Evolutionary conservation across 164 flowering plant species (phyloP).

Genomic region (Magnolia officinalis): DNA sequence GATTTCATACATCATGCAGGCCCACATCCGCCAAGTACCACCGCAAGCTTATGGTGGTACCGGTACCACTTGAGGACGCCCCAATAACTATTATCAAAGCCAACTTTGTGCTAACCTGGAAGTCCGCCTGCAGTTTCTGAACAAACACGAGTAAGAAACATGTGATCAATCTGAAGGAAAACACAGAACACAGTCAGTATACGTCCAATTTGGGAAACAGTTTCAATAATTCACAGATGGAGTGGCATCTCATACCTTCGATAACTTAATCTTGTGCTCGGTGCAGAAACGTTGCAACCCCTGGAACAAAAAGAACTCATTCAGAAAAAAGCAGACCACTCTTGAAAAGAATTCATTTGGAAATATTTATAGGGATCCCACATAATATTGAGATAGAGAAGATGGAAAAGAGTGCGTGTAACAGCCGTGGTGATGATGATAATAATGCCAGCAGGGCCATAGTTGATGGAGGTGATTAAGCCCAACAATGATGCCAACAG

Average conservation of each 20-base stretch:
- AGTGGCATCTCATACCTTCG: conserved; percentile 56
- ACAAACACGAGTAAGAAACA: conserved; percentile 93
- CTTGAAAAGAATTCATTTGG: too few relatives aligned
- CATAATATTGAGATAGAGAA: neutral
- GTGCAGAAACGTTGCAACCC: conserved; percentile 95
- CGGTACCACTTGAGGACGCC: neutral
- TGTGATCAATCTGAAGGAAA: conserved; percentile 77
- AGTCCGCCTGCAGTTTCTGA: conserved; percentile 99
- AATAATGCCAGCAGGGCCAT: neutral
- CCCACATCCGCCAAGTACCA: neutral
- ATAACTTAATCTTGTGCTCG: conserved; percentile 90
- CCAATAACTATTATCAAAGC: conserved; percentile 2
- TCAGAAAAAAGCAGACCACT: neutral
- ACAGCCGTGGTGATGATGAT: neutral
- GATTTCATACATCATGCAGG: neutral
- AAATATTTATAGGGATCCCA: neutral
- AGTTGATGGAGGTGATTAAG: neutral
- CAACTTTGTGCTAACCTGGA: conserved; percentile 60
- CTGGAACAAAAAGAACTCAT: conserved; percentile 28
- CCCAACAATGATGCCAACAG: neutral
- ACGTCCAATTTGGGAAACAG: conserved; percentile 3
- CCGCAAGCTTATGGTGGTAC: neutral
- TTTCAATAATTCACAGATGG: neutral
- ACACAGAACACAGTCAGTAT: conserved; percentile 2
- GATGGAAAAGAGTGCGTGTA: neutral